These are phyloP conservation scores for Nitzschia sp. DNA, from an alignment of 108 stramenopile genomes.

Conservation along the genomic window DNA sequence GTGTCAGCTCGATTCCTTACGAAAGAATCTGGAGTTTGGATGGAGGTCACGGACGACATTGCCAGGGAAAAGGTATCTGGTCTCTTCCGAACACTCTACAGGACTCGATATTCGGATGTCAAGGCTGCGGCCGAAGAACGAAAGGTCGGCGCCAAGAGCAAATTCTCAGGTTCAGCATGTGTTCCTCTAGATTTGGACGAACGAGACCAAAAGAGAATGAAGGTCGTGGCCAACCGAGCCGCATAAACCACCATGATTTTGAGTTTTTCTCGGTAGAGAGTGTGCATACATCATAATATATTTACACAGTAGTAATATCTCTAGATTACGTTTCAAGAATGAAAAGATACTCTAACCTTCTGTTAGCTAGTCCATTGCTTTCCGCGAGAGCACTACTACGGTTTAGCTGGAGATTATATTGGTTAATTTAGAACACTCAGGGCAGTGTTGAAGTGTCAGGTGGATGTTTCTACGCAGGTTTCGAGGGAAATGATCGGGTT, in stretches of 20 bases:
- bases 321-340: background rate
- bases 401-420: too few relatives aligned
- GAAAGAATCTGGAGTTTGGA: slow-evolving; percentile 20
- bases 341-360: too few relatives aligned
- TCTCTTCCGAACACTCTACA: slow-evolving; percentile 21
- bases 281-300: background rate
- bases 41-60: slow-evolving; percentile 15
- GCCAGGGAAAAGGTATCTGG: slow-evolving; percentile 30
- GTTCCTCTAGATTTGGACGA: background rate
- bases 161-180: background rate
- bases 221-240: background rate
- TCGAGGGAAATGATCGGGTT: too few relatives aligned
- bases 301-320: background rate
- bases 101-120: background rate
- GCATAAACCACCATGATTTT: background rate
- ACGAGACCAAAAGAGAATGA: background rate
- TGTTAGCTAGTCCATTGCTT: too few relatives aligned
- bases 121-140: background rate
- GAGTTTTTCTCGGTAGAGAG: too few relatives aligned
- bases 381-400: too few relatives aligned
- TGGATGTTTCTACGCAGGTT: too few relatives aligned
- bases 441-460: too few relatives aligned
- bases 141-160: background rate
- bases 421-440: too few relatives aligned
- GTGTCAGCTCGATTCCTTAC: slow-evolving; percentile 18